Conservation (phyloP, 2,329 filamentous ascomycete species). For the Ilyonectria sp. region DNA sequence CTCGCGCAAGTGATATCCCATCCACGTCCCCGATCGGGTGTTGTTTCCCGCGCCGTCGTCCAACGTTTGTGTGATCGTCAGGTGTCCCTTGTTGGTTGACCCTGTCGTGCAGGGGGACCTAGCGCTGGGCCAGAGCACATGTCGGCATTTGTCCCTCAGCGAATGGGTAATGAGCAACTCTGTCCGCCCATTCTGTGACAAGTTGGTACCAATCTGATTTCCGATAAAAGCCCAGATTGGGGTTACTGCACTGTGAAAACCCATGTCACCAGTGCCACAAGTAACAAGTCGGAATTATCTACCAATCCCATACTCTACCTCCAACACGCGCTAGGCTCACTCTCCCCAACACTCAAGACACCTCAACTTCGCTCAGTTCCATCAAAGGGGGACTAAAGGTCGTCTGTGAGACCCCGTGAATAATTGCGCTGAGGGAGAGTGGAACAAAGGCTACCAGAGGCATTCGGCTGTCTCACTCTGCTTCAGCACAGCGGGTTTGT, state of each 20-base stretch:
- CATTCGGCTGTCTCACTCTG: constrained; percentile 1
- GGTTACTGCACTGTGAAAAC: neutral
- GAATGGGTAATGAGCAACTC: neutral
- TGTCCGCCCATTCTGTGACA: neutral
- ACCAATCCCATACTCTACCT: neutral
- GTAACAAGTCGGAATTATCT: neutral
- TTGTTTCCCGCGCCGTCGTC: constrained; percentile 23
- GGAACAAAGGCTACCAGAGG: constrained; percentile 13
- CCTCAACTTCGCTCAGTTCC: constrained; percentile 20
- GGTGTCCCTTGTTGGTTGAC: constrained; percentile 27
- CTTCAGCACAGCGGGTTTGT: neutral
- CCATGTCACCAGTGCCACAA: neutral
- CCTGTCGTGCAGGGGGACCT: constrained; percentile 26
- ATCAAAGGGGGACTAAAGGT: constrained; percentile 9
- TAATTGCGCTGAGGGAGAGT: neutral
- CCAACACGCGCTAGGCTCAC: neutral
- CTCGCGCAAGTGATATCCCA: neutral
- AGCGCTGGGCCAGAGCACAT: constrained; percentile 16
- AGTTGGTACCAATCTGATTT: constrained; percentile 1
- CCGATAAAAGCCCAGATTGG: neutral
- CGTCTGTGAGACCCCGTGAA: constrained; percentile 18
- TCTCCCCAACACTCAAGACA: neutral
- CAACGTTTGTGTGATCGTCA: constrained; percentile 33
- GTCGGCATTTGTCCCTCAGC: constrained; percentile 27
- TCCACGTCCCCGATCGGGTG: constrained; percentile 4